Percentiles rank a stretch among this genome's conserved stretches.
These are phyloP conservation scores for Austroboletus eburneus DNA, from an alignment of 768 basidiomycete genomes.

Conservation along the genomic window DNA sequence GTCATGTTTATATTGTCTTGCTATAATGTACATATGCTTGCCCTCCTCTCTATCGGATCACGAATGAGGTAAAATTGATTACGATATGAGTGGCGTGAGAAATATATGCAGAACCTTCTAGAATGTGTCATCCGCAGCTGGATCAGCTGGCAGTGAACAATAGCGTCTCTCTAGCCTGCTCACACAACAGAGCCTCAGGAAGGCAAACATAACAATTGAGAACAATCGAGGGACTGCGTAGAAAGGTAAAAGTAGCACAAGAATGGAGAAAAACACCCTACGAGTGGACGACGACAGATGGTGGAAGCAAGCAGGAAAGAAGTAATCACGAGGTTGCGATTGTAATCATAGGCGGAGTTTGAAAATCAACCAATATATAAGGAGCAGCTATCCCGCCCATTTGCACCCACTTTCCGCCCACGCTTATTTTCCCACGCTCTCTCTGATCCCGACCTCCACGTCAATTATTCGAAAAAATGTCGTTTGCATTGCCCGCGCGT, in stretches of 20 bases:
- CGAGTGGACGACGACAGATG: slow-evolving; percentile 13
- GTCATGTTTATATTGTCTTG: slow-evolving; percentile 5
- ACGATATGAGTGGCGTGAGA: slow-evolving; percentile 11
- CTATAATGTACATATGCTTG: not conserved
- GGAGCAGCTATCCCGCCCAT: slow-evolving; percentile 7
- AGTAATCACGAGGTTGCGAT: slow-evolving; percentile 4
- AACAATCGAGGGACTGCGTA: not conserved
- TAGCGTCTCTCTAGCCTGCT: no score
- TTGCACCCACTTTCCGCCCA: slow-evolving; percentile 22
- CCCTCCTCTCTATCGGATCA: not conserved
- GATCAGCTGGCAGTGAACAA: not conserved
- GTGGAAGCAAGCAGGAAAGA: slow-evolving; percentile 26
- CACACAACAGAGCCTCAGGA: not conserved
- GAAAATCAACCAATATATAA: slow-evolving; percentile 28
- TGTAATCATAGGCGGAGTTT: slow-evolving; percentile 30
- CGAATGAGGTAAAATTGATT: slow-evolving; percentile 4
- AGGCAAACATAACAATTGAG: not conserved
- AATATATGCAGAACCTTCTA: slow-evolving; percentile 22
- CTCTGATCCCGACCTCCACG: slow-evolving; percentile 20
- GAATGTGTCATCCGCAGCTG: slow-evolving; percentile 23
- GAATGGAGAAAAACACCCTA: not conserved
- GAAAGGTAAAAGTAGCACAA: not conserved
- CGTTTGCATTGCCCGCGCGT: slow-evolving; percentile 71
- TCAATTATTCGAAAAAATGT: slow-evolving; percentile 32
- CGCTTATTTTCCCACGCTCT: slow-evolving; percentile 27